phyloP scores from a whole-genome alignment of 176 grass and related monocot species.

The Hsuehochloa calcarea region DNA sequence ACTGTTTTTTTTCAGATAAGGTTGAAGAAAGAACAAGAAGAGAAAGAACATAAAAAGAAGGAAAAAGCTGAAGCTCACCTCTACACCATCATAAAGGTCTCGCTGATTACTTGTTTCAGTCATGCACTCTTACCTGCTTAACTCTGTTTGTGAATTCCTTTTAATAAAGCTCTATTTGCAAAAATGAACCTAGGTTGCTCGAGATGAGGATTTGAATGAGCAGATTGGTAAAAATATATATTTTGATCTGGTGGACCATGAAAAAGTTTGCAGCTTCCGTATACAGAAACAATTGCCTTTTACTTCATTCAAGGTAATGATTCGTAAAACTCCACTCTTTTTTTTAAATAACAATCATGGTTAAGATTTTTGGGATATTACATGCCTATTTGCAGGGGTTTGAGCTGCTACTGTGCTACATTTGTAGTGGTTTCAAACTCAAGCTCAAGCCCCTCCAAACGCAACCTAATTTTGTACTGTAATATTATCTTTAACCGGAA shows the following conservation, averaged over 20 bases:
- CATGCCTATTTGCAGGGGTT: neutral
- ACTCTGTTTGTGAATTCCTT: slow-evolving; percentile 10
- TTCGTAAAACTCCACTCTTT: neutral
- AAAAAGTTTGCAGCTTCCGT: slow-evolving; percentile 94
- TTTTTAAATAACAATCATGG: slow-evolving; percentile 9
- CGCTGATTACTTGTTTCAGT: slow-evolving; percentile 17
- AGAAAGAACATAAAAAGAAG: slow-evolving; percentile 98
- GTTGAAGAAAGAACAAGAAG: slow-evolving; percentile 99
- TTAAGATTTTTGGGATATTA: slow-evolving; percentile 5
- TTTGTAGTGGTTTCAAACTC: slow-evolving; percentile 19
- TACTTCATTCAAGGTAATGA: slow-evolving; percentile 83
- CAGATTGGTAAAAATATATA: slow-evolving; percentile 94
- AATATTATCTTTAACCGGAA: neutral
- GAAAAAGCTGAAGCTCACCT: slow-evolving; percentile 98
- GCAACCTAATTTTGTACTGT: neutral
- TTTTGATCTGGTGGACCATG: slow-evolving; percentile 97
- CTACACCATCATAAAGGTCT: slow-evolving; percentile 96
- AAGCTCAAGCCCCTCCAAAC: neutral
- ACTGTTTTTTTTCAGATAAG: slow-evolving; percentile 70
- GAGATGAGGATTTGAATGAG: slow-evolving; percentile 70
- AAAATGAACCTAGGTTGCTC: slow-evolving; percentile 66
- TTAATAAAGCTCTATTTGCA: slow-evolving; percentile 12
- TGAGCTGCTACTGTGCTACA: neutral
- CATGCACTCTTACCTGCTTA: neutral
- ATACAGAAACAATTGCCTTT: slow-evolving; percentile 97